Conservation (phyloP, 1,139 yeast genomes). For the Nakaseomyces kungkrabaensis region DNA sequence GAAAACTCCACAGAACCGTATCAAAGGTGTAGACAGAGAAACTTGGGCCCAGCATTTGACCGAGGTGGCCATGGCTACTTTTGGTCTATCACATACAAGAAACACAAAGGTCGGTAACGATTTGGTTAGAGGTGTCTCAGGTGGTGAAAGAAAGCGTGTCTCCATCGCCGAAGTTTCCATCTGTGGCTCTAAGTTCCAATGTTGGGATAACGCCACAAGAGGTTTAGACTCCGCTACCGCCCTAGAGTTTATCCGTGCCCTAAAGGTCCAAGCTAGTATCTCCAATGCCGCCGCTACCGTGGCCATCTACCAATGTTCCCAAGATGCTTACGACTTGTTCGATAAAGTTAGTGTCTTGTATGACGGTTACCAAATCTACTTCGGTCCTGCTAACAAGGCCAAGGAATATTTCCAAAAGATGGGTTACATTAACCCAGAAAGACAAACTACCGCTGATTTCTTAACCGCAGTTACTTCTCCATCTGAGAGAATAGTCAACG, state of each 20-base stretch:
- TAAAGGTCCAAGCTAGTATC: slow-evolving; percentile 53
- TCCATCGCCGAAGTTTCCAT: slow-evolving; percentile 38
- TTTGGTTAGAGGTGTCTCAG: slow-evolving; percentile 36
- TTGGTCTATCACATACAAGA: slow-evolving; percentile 36
- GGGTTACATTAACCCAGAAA: slow-evolving; percentile 45
- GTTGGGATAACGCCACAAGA: slow-evolving; percentile 71
- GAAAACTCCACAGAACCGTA: slow-evolving; percentile 31
- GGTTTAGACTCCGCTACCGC: slow-evolving; percentile 73
- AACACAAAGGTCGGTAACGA: slow-evolving; percentile 37
- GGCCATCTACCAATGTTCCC: slow-evolving; percentile 77
- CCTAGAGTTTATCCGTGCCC: slow-evolving; percentile 59
- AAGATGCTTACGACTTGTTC: slow-evolving; percentile 47
- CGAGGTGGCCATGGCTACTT: slow-evolving; percentile 35
- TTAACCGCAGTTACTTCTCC: slow-evolving; percentile 42
- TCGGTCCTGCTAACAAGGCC: slow-evolving; percentile 34
- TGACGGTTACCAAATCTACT: slow-evolving; percentile 37
- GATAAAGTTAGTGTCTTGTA: slow-evolving; percentile 40
- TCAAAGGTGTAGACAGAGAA: slow-evolving; percentile 30
- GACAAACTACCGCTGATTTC: slow-evolving; percentile 44
- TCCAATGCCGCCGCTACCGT: slow-evolving; percentile 54
- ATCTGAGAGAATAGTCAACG: slow-evolving; percentile 42
- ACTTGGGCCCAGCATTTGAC: slow-evolving; percentile 32
- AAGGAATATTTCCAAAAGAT: slow-evolving; percentile 36
- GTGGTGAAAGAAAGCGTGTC: slow-evolving; percentile 38
- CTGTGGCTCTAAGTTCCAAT: slow-evolving; percentile 39